Evolutionary conservation across 805 yeast species (phyloP).

Genomic region (Diddensiella transvaalensis): DNA sequence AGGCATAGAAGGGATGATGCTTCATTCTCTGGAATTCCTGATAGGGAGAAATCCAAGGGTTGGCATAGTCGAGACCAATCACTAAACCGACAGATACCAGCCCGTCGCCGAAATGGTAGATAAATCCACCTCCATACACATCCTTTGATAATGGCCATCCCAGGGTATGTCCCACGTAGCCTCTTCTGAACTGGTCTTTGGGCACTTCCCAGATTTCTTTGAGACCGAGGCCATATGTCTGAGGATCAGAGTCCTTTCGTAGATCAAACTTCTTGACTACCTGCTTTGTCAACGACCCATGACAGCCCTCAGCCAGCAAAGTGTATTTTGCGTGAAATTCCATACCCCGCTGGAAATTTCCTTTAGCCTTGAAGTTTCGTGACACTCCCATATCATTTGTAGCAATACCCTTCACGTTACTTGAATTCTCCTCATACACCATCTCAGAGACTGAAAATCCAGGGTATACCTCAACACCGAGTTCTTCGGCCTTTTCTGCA

Average conservation of each 20-base stretch:
- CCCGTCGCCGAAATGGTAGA: conserved; percentile 94
- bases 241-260: conserved; percentile 61
- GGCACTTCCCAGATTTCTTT: conserved; percentile 97
- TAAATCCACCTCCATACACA: conserved; percentile 95
- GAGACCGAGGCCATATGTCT: conserved; percentile 93
- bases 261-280: conserved; percentile 65
- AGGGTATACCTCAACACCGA: conserved; percentile 92
- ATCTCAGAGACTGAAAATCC: conserved; percentile 83
- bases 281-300: conserved; percentile 84
- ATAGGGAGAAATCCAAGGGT: conserved; percentile 94
- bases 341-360: conserved; percentile 92
- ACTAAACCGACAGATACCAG: conserved; percentile 92
- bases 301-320: conserved; percentile 96
- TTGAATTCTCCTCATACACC: conserved; percentile 51
- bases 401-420: conserved; percentile 79
- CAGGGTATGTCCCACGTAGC: conserved; percentile 79
- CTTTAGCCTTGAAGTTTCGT: conserved; percentile 71
- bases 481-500: conserved; percentile 83
- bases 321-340: conserved; percentile 90
- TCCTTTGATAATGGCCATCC: conserved; percentile 78
- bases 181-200: conserved; percentile 74
- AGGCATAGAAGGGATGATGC: conserved; percentile 77
- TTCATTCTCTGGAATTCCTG: conserved; percentile 95
- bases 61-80: conserved; percentile 87
- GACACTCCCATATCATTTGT: conserved; percentile 89